Evolutionary conservation across 106 monocot genomes (phyloP), one percentile per base, ranked within the genome.

Genomic region (Alisma plantagoaquatica): DNA sequence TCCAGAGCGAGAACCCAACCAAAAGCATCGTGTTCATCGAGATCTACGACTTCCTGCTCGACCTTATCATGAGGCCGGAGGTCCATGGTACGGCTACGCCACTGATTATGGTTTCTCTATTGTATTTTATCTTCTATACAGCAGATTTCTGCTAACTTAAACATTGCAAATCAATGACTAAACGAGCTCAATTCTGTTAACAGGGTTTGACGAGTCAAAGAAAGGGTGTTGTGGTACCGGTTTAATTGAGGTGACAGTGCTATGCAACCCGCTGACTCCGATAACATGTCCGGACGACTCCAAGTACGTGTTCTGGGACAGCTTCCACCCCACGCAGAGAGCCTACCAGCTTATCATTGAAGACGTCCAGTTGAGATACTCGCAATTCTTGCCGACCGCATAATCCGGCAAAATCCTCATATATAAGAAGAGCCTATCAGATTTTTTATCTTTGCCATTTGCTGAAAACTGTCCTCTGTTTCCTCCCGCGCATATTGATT

Each of bases 221-320:
- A 68, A 22, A 46, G 67, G 67, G 0, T 68, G 67, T 18, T 68
- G 67, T 41, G 67, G 67, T 3, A 68, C 67, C 3, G 67, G 67
- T 19, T 8, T 4, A 3, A 0, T 68, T 20, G 67, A 68, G 29
- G 49, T 50, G 3, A 0, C 59, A 18, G 20, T 51, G 27, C 49
- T 51, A 10, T 68, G 58, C 50, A 68, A 68, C 50, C 8, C 10
- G 6, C 38, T 59, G 1, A 49, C 47, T 10, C 26, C 46, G 22
- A 26, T 38, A 14, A 68, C 59, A 1, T 68, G 67, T 29, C 41
- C 49, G 2, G 67, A 68, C 24, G 16, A 27, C 21, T 15, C 35
- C 21, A 68, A 68, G 59, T 59, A 41, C 26, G n/a, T 68, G 22
- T 68, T 68, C 25, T 68, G 67, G 67, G 68, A 59, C 27, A 51